phyloP scores from a whole-genome alignment of 352 stramenopile species.

The Globisporangium recalcitrans region DNA sequence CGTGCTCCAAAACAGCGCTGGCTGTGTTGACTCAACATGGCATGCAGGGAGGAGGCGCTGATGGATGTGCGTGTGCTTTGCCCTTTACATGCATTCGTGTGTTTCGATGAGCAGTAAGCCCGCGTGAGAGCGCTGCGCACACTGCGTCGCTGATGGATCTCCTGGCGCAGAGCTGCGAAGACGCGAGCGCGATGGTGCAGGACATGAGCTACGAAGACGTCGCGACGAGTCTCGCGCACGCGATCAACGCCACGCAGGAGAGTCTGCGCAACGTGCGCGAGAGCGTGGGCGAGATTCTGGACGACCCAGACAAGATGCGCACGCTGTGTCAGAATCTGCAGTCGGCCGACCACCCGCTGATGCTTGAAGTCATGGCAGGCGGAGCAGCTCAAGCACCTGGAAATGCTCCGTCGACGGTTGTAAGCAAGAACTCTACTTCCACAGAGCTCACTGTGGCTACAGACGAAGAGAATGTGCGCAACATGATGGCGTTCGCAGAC shows the following conservation, averaged over 20 bases:
- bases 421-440: background rate
- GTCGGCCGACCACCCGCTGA: constrained; percentile 34
- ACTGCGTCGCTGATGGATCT: constrained; percentile 59
- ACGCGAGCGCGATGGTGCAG: constrained; percentile 46
- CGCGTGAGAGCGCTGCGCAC: constrained; percentile 12
- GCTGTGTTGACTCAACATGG: background rate
- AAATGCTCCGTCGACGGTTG: background rate
- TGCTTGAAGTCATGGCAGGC: constrained; percentile 17
- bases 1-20: background rate
- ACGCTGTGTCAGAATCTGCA: constrained; percentile 53
- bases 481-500: constrained; percentile 68
- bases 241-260: constrained; percentile 52
- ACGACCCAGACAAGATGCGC: constrained; percentile 58
- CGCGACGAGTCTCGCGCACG: constrained; percentile 38
- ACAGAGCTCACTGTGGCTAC: constrained; percentile 21
- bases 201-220: constrained; percentile 56
- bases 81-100: background rate
- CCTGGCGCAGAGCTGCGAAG: constrained; percentile 57
- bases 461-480: constrained; percentile 67
- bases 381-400: background rate
- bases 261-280: constrained; percentile 54
- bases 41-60: background rate
- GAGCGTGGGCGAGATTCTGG: constrained; percentile 53
- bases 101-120: background rate
- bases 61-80: background rate